These are phyloP conservation scores for Globisporangium mamillatum DNA, from an alignment of 352 stramenopile genomes.

Conservation along the genomic window DNA sequence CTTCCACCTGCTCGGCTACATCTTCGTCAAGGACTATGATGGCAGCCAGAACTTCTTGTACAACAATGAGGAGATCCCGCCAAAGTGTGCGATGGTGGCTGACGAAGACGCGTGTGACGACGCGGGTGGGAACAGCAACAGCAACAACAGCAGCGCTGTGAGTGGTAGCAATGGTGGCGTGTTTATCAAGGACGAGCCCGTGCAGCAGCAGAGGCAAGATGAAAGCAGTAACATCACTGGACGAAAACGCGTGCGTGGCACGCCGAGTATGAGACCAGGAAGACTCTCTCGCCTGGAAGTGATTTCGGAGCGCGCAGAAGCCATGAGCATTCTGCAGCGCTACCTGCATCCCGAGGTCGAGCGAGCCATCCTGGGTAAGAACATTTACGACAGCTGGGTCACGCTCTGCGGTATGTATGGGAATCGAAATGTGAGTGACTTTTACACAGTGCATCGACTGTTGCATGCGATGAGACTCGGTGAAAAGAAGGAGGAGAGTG, in stretches of 20 bases:
- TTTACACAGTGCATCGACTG: constrained; percentile 44
- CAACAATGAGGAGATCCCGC: constrained; percentile 41
- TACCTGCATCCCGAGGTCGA: constrained; percentile 47
- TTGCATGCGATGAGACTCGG: constrained; percentile 43
- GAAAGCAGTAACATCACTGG: background rate
- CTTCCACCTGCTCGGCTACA: constrained; percentile 48
- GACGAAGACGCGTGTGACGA: constrained; percentile 13
- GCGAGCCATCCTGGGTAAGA: constrained; percentile 43
- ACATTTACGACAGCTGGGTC: constrained; percentile 48
- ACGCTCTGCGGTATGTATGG: constrained; percentile 45
- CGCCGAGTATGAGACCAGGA: background rate
- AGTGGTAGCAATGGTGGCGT: background rate
- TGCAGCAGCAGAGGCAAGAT: background rate
- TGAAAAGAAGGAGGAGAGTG: constrained; percentile 37
- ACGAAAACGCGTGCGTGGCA: constrained; percentile 3
- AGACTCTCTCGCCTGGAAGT: constrained; percentile 38
- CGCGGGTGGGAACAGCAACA: background rate
- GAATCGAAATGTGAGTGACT: constrained; percentile 29
- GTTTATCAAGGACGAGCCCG: constrained; percentile 17
- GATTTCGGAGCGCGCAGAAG: constrained; percentile 38
- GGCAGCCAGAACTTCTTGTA: constrained; percentile 42
- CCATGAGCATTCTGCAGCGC: constrained; percentile 46
- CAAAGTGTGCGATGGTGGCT: constrained; percentile 23
- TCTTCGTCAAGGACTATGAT: constrained; percentile 41
- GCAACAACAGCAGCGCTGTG: background rate